Percentiles rank a stretch among this genome's conserved stretches.
Conservation (phyloP, 1,284 basidiomycete genomes). For the Ceratobasidium sp. region DNA sequence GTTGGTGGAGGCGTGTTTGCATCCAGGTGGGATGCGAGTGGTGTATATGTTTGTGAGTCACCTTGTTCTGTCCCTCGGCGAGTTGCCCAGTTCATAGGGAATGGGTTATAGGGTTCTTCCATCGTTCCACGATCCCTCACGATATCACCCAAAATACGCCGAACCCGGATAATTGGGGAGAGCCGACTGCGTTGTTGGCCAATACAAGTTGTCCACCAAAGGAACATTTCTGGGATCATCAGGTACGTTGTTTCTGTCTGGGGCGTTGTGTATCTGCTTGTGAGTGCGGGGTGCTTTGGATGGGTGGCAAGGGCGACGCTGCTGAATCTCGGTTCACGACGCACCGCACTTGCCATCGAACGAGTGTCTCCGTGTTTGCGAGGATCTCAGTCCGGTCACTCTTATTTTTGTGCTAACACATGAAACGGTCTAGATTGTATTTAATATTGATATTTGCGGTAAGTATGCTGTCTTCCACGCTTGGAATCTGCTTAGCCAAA, state of each 20-base stretch:
- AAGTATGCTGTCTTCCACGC: not conserved
- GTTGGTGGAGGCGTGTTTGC: slow-evolving; percentile 83
- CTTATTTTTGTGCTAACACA: not conserved
- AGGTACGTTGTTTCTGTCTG: no score
- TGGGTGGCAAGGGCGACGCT: no score
- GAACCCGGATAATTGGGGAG: slow-evolving; percentile 67
- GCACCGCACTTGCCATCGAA: no score
- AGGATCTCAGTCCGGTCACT: no score
- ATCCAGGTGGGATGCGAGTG: slow-evolving; percentile 69
- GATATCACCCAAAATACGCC: slow-evolving; percentile 64
- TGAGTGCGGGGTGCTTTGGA: no score
- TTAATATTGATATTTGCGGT: slow-evolving; percentile 17
- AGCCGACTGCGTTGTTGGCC: slow-evolving; percentile 70
- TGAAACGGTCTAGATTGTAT: not conserved
- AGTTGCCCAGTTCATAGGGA: no score
- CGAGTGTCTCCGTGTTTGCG: no score
- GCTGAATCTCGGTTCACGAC: no score
- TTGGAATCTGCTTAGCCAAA: not conserved
- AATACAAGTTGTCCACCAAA: slow-evolving; percentile 66
- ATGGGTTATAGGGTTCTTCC: slow-evolving; percentile 61
- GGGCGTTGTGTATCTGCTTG: no score
- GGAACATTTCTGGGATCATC: slow-evolving; percentile 73
- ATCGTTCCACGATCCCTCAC: slow-evolving; percentile 66
- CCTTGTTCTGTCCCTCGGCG: not conserved
- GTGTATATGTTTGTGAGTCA: slow-evolving; percentile 69